These are phyloP conservation scores for Suillus decipiens DNA, from an alignment of 768 basidiomycete species.

Conservation along the genomic window DNA sequence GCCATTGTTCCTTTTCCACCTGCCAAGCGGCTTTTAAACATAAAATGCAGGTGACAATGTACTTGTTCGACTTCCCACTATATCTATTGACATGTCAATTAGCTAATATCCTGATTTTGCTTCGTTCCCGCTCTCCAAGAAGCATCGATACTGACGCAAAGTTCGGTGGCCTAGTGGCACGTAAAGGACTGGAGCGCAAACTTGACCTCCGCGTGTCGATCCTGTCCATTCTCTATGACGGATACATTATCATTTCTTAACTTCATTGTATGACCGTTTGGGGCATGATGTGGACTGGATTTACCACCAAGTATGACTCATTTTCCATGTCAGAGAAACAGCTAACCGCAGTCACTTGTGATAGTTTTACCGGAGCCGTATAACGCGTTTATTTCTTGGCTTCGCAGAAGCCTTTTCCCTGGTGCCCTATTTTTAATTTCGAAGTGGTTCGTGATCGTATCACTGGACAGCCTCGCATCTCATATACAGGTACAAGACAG, in stretches of 20 bases:
- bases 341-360: not conserved
- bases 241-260: conserved; percentile 56
- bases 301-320: conserved; percentile 31
- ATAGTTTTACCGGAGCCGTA: conserved; percentile 43
- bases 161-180: conserved; percentile 48
- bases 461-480: conserved; percentile 23
- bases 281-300: conserved; percentile 59
- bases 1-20: not conserved
- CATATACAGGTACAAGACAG: conserved; percentile 41
- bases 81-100: conserved; percentile 15
- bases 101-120: conserved; percentile 7
- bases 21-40: not conserved
- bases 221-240: conserved; percentile 66
- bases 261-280: conserved; percentile 68
- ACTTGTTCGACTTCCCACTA: not conserved
- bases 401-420: conserved; percentile 55
- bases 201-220: conserved; percentile 59
- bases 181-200: conserved; percentile 50
- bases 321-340: not conserved
- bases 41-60: not conserved
- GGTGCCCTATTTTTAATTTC: conserved; percentile 43
- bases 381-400: conserved; percentile 55
- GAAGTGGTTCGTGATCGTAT: conserved; percentile 34
- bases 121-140: conserved; percentile 13
- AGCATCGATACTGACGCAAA: conserved; percentile 36